These are phyloP conservation scores for Rhodotorula diobovata DNA, from an alignment of 768 basidiomycete species.

Conservation along the genomic window DNA sequence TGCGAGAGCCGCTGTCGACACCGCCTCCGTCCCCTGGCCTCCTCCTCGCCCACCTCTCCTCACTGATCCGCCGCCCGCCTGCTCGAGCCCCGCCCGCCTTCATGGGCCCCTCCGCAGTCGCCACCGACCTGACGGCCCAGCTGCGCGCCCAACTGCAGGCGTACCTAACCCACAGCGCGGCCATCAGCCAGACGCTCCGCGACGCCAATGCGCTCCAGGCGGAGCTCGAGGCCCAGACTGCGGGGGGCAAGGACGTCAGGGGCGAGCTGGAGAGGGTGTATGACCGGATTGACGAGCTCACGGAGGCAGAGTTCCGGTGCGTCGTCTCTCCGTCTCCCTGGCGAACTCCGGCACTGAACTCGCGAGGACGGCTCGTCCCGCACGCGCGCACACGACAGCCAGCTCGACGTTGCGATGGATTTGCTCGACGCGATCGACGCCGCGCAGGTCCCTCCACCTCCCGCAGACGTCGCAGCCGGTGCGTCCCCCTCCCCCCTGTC, in stretches of 20 bases:
- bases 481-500: neutral
- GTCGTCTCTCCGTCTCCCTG: neutral
- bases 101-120: neutral
- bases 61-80: too few species aligned
- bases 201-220: constrained; percentile 28
- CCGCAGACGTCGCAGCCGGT: neutral
- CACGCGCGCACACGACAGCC: too few species aligned
- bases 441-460: neutral
- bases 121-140: constrained; percentile 12
- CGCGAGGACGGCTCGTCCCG: too few species aligned
- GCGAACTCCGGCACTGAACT: neutral
- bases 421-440: constrained; percentile 18
- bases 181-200: constrained; percentile 20
- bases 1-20: too few species aligned
- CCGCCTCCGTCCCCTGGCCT: too few species aligned
- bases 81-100: too few species aligned
- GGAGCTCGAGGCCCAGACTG: constrained; percentile 27
- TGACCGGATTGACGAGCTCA: constrained; percentile 13
- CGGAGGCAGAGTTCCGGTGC: constrained; percentile 31
- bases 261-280: constrained; percentile 19
- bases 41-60: neutral
- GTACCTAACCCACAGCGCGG: constrained; percentile 9
- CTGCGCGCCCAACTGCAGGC: constrained; percentile 22
- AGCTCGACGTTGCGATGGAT: constrained; percentile 14
- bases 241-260: constrained; percentile 7